Evolutionary conservation across 2,329 filamentous ascomycete species (phyloP), one percentile per base, ranked within the genome.

Genomic region (Colletotrichum gloeosporioides): DNA sequence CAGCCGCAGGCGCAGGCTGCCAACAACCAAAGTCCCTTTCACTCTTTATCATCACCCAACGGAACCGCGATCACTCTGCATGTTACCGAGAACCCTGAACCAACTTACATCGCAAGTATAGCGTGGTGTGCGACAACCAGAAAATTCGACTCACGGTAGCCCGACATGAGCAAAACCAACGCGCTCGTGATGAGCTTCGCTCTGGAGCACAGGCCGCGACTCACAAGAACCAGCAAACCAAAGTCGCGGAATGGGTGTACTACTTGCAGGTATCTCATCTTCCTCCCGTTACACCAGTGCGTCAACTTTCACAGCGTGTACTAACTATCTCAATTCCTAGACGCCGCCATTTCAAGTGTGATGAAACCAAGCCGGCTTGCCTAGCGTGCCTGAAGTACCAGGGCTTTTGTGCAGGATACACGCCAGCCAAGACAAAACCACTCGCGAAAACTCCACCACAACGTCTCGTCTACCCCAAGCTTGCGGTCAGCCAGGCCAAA

Each of bases 321-420:
- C 44, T 32, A 27, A 25, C 13, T 0, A 0, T 66, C 8, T 1
- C 1, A 8, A 8, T 2, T 4, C 25, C 22, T 10, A 75, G 73
- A 22, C 69, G 62, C 18, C 73, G 73, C 6, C 73, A 31, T 31
- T 53, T 25, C 6, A 76, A 76, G 3, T 76, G 73, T 4, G 69
- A 76, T n/a, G 73, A 76, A 36, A 44, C 31, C 16, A 76, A 39
- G 27, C 73, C 73, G 1, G 69, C 73, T 6, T 76, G 73, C 15
- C 36, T 32, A 16, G 27, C 55, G 6, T 76, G 73, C 31, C 55
- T 76, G 31, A 76, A 73, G n/a, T 76, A 73, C 8, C 27, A 62
- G 3, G 73, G 73, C 25, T 61, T 63, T 22, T 76, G 73, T 4
- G 15, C 22, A 18, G 69, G 73, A 10, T 76, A 76, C 57, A 25